Conservation (phyloP, 2,329 filamentous ascomycete species). For the Aspergillus ochraceus region DNA sequence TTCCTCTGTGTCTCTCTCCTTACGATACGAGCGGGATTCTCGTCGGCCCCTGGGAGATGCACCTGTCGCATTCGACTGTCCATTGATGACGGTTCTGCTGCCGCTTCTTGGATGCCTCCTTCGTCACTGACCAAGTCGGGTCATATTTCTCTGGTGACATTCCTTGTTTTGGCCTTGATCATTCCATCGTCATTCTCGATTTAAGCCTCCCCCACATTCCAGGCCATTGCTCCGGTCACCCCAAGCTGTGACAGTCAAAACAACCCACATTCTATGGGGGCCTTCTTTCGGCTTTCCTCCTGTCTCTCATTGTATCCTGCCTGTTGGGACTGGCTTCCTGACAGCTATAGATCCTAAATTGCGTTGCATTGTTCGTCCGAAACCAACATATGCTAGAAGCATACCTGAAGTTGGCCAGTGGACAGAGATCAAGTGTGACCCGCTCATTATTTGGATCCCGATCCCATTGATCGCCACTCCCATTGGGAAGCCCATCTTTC, state of each 20-base stretch:
- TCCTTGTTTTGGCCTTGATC: neutral
- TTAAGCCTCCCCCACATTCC: conserved; percentile 19
- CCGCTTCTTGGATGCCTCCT: neutral
- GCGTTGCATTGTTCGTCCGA: neutral
- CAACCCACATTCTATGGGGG: neutral
- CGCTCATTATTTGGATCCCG: neutral
- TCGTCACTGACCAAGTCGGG: neutral
- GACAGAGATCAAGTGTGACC: neutral
- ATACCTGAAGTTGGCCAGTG: neutral
- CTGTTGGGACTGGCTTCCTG: neutral
- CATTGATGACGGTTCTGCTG: neutral
- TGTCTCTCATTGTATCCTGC: neutral
- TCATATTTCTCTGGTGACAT: neutral
- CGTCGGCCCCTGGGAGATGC: neutral
- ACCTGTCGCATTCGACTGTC: neutral
- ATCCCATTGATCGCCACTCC: neutral
- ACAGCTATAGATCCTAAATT: neutral
- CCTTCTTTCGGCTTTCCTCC: neutral
- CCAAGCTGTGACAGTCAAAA: neutral
- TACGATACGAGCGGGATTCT: neutral
- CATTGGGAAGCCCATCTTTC: neutral
- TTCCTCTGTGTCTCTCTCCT: neutral
- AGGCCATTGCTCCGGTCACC: conserved; percentile 12
- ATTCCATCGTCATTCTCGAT: conserved; percentile 5
- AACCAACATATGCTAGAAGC: neutral